Percentiles rank a stretch among this genome's conserved stretches.
Conservation (phyloP, 2,329 filamentous ascomycete genomes). For the Neonectria punicea region DNA sequence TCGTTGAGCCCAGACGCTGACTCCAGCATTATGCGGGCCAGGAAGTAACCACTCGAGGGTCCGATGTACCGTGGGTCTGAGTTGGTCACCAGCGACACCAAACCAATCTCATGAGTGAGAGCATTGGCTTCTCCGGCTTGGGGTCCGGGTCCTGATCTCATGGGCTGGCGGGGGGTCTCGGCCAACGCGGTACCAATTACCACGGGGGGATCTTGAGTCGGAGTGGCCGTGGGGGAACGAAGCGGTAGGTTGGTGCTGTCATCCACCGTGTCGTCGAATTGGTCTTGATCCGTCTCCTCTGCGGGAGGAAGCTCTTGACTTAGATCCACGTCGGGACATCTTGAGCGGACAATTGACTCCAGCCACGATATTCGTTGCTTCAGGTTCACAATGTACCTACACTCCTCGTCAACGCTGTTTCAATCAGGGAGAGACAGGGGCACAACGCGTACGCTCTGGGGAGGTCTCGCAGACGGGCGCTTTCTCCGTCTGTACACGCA, state of each 20-base stretch:
- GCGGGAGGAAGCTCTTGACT: slow-evolving; percentile 32
- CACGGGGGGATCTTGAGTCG: neutral
- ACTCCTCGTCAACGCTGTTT: neutral
- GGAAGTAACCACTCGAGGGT: slow-evolving; percentile 65
- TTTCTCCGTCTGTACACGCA: slow-evolving; percentile 57
- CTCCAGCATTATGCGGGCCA: slow-evolving; percentile 60
- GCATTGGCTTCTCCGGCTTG: slow-evolving; percentile 33
- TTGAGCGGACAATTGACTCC: slow-evolving; percentile 54
- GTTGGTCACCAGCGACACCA: slow-evolving; percentile 60
- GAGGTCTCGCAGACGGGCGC: slow-evolving; percentile 50
- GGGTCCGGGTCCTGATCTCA: slow-evolving; percentile 25
- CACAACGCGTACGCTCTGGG: slow-evolving; percentile 51
- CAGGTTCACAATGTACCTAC: slow-evolving; percentile 48
- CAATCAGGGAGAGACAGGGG: too few relatives aligned
- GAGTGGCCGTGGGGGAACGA: neutral
- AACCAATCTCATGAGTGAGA: slow-evolving; percentile 62
- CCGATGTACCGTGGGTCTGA: slow-evolving; percentile 63
- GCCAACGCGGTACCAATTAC: neutral
- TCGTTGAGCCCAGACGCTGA: slow-evolving; percentile 45
- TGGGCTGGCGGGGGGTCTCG: slow-evolving; percentile 22
- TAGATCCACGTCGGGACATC: slow-evolving; percentile 56
- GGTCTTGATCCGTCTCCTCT: slow-evolving; percentile 26
- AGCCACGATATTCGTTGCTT: slow-evolving; percentile 57
- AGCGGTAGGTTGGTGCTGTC: slow-evolving; percentile 7
- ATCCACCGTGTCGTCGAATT: slow-evolving; percentile 20